Percentiles rank a stretch among this genome's conserved stretches.
Conservation (phyloP, 192 early-diverging fungal species). For the Coemansia sp. region DNA sequence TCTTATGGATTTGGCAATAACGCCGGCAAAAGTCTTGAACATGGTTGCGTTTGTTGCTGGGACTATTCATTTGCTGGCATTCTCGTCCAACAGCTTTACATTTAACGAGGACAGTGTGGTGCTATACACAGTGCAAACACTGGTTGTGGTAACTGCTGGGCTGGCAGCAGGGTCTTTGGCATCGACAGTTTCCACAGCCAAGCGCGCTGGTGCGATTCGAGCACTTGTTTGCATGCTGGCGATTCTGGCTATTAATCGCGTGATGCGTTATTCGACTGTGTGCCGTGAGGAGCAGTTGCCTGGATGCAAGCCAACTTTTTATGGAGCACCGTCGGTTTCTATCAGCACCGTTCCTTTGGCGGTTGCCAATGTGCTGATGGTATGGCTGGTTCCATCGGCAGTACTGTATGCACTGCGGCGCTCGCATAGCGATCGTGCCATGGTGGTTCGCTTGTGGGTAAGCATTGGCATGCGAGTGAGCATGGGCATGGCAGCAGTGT, state of each 20-base stretch:
- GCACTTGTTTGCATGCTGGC: constrained; percentile 44
- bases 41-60: constrained; percentile 39
- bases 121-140: constrained; percentile 64
- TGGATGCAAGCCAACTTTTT: constrained; percentile 77
- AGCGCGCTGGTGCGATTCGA: constrained; percentile 33
- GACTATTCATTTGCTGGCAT: constrained; percentile 58
- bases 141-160: constrained; percentile 26
- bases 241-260: constrained; percentile 59
- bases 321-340: constrained; percentile 54
- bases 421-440: constrained; percentile 56
- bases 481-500: constrained; percentile 55
- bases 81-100: constrained; percentile 88
- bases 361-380: constrained; percentile 22
- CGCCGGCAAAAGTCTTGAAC: constrained; percentile 11
- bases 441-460: constrained; percentile 56
- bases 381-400: constrained; percentile 36
- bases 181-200: constrained; percentile 6
- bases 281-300: constrained; percentile 89
- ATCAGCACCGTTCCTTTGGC: constrained; percentile 29
- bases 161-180: neutral
- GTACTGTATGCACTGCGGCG: constrained; percentile 45
- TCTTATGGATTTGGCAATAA: neutral
- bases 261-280: constrained; percentile 62
- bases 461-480: constrained; percentile 56
- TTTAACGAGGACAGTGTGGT: constrained; percentile 81